Percentiles rank a stretch among this genome's conserved stretches.
Conservation (phyloP, 495 filamentous ascomycete genomes). For the Pseudotulostoma volvatum region DNA sequence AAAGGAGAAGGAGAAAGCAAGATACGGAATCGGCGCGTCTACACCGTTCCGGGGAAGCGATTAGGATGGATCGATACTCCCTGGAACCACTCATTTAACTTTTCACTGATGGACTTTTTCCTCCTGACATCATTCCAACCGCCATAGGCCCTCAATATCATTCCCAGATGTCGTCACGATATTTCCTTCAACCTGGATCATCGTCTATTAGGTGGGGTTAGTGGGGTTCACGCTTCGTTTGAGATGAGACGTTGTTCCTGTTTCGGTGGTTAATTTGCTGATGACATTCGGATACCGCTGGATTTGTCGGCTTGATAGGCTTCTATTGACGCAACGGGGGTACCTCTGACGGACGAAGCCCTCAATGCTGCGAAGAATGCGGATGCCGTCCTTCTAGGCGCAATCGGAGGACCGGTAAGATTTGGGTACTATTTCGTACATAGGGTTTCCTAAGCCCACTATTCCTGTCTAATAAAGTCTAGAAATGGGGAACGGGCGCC, state of each 20-base stretch:
- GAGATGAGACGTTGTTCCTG: no score
- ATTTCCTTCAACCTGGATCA: conserved; percentile 80
- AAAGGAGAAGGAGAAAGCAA: not conserved
- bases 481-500: conserved; percentile 86
- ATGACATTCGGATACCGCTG: no score
- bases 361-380: conserved; percentile 75
- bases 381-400: conserved; percentile 84
- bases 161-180: conserved; percentile 51
- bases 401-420: conserved; percentile 81
- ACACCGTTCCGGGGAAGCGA: no score
- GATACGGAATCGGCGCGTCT: not conserved
- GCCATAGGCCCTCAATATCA: conserved; percentile 48
- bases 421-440: no score
- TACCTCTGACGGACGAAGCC: conserved; percentile 68
- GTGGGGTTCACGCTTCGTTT: conserved; percentile 23
- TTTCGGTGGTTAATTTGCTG: no score
- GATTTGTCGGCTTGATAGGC: no score
- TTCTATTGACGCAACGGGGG: conserved; percentile 72
- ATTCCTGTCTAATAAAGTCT: no score
- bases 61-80: no score
- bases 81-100: no score
- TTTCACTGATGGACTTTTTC: no score
- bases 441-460: no score
- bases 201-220: conserved; percentile 83
- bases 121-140: no score